Evolutionary conservation across 306 rosid genomes (phyloP), one percentile per base, ranked within the genome.

Genomic region (Erythrophleum fordii): DNA sequence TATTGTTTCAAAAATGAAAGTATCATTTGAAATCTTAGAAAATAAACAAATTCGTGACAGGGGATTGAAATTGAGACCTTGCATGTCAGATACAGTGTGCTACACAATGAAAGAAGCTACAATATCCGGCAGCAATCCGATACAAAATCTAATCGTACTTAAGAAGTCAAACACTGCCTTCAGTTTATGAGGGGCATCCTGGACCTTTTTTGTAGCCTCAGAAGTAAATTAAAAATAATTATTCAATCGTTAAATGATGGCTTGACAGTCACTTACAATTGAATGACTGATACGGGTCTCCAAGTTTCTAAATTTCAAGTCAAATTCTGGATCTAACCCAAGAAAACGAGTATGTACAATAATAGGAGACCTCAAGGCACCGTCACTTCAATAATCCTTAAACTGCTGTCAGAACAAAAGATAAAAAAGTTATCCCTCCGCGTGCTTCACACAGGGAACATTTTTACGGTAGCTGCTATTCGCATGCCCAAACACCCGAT

Each of bases 301-400:
- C 53, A 23, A 37, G 68, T 46, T 75, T 78, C 60, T 23, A 42
- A 18, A 49, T 53, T 6, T 35, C 67, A 39, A 14, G 62, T 53
- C 84, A 75, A 55, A 35, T 49, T 68, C 48, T 25, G 23, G 25
- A 55, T 81, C 74, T 35, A 62, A 59, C 28, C 74, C 80, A 67
- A 81, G 80, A 53, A 70, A 72, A 44, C 80, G 74, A 49, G n/a
- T n/a, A 86, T 82, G 53, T 72, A 74, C 82, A 81, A 11, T 26
- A 60, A 72, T 9, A 51, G 11, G 6, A 56, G 53, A 82, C 79
- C 73, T 78, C 14, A 26, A 78, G 52, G 69, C 56, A 49, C 35
- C 31, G 37, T 18, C 42, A 71, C 56, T 52, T n/a, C 5, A 34
- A 34, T 34, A 34, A 34, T 2, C 37, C 37, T 3, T 34, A 34